Conservation (phyloP, 768 basidiomycete species). For the Coprinellus micaceus region DNA sequence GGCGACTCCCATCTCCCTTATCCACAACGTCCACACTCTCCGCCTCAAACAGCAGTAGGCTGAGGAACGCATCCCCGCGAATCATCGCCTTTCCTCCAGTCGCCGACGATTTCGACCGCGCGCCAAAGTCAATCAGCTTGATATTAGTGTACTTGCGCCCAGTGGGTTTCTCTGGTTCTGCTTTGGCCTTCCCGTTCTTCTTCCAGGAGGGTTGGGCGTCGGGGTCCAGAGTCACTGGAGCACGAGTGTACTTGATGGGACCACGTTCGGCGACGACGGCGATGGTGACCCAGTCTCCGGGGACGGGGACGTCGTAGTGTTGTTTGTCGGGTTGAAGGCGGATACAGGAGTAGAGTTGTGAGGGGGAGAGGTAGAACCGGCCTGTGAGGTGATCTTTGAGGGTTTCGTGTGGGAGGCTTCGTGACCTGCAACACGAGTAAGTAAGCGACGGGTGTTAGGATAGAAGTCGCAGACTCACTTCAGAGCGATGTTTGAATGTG, state of each 20-base stretch:
- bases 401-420: slow-evolving; percentile 68
- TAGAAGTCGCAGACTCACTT: slow-evolving; percentile 46
- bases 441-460: background rate
- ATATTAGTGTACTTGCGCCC: slow-evolving; percentile 86
- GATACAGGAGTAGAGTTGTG: slow-evolving; percentile 81
- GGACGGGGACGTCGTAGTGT: slow-evolving; percentile 87
- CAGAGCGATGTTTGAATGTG: slow-evolving; percentile 85
- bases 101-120: slow-evolving; percentile 51
- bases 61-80: slow-evolving; percentile 80
- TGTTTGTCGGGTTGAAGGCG: slow-evolving; percentile 74
- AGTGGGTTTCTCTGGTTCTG: slow-evolving; percentile 33
- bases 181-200: slow-evolving; percentile 33
- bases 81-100: slow-evolving; percentile 55
- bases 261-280: slow-evolving; percentile 93
- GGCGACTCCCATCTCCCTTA: slow-evolving; percentile 45
- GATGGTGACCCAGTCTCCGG: slow-evolving; percentile 93
- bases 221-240: slow-evolving; percentile 54
- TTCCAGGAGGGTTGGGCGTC: slow-evolving; percentile 34
- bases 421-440: slow-evolving; percentile 47
- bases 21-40: slow-evolving; percentile 62
- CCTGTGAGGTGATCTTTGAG: slow-evolving; percentile 77
- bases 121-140: slow-evolving; percentile 80
- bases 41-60: slow-evolving; percentile 84
- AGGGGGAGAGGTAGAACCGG: slow-evolving; percentile 86
- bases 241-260: slow-evolving; percentile 66